Conservation (phyloP, 1,284 basidiomycete genomes). For the Trametes hirsuta region DNA sequence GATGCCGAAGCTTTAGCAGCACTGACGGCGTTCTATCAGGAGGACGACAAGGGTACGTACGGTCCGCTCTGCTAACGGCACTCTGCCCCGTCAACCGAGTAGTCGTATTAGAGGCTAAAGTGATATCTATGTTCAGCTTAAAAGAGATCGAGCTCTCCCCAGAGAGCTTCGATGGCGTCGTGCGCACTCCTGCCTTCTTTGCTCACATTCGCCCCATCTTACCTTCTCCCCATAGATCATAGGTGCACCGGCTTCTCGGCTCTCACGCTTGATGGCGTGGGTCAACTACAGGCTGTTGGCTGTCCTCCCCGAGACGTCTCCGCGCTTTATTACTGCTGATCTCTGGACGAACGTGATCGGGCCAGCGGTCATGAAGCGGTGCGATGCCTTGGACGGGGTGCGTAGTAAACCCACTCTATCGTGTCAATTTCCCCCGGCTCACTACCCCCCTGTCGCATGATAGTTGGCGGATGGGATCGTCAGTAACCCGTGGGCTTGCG, state of each 20-base stretch:
- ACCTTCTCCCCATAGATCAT: conserved; percentile 11
- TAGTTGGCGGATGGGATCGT: conserved; percentile 36
- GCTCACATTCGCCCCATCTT: neutral
- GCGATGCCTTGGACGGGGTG: conserved; percentile 34
- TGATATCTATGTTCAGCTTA: conserved; percentile 6
- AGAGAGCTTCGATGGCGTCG: conserved; percentile 27
- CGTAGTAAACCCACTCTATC: neutral
- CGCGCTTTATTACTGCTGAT: conserved; percentile 14
- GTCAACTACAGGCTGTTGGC: conserved; percentile 14
- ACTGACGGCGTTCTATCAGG: neutral
- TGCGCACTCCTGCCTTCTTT: neutral
- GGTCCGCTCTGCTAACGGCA: too few relatives aligned
- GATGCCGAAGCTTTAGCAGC: too few relatives aligned
- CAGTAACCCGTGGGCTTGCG: conserved; percentile 36
- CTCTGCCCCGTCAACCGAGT: too few relatives aligned
- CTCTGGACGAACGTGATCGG: conserved; percentile 24
- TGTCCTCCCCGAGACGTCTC: conserved; percentile 15
- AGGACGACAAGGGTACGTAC: conserved; percentile 22
- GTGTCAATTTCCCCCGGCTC: neutral
- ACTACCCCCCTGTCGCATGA: neutral
- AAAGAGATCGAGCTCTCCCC: conserved; percentile 27
- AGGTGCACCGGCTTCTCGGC: conserved; percentile 25
- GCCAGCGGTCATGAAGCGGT: conserved; percentile 27
- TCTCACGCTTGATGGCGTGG: conserved; percentile 21
- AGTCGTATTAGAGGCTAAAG: neutral